Evolutionary conservation across 805 yeast genomes (phyloP).

Genomic region (Myxozyma mucilagina): DNA sequence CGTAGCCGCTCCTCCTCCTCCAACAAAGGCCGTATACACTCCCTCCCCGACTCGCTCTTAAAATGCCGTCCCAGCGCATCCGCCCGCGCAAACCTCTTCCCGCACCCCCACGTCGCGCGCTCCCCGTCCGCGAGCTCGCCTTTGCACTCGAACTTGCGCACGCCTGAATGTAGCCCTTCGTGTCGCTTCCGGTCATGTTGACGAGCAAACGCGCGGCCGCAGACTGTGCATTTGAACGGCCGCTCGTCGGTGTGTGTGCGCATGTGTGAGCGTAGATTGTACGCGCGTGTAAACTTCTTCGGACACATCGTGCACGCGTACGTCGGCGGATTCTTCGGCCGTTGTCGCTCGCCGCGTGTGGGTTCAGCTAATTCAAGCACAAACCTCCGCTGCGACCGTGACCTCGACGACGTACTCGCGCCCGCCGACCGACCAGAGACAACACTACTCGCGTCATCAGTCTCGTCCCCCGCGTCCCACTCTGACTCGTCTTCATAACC

Average conservation of each 20-base stretch:
- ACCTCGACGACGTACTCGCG: conserved; percentile 8
- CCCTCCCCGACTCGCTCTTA: conserved; percentile 71
- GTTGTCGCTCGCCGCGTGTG: conserved; percentile 52
- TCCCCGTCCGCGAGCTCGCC: conserved; percentile 58
- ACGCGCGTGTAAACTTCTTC: conserved; percentile 86
- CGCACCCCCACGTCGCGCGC: conserved; percentile 76
- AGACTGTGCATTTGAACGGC: conserved; percentile 65
- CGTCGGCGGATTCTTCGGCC: conserved; percentile 70
- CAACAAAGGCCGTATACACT: conserved; percentile 65
- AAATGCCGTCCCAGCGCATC: conserved; percentile 79
- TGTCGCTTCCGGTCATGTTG: conserved; percentile 77
- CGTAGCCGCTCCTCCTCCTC: conserved; percentile 38
- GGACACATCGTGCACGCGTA: conserved; percentile 81
- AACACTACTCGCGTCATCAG: conserved; percentile 24
- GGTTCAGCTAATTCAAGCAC: conserved; percentile 68
- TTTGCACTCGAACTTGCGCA: conserved; percentile 65
- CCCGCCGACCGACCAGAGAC: conserved; percentile 8
- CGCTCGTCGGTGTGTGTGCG: conserved; percentile 80
- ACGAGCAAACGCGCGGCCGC: conserved; percentile 71
- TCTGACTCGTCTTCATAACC: conserved; percentile 17
- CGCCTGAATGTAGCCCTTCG: conserved; percentile 72
- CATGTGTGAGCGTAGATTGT: conserved; percentile 86
- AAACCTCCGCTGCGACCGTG: conserved; percentile 47
- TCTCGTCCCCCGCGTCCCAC: conserved; percentile 5
- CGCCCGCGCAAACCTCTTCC: conserved; percentile 69